phyloP scores from a whole-genome alignment of 768 basidiomycete species.

The Gloeopeniophorella convolvens region DNA sequence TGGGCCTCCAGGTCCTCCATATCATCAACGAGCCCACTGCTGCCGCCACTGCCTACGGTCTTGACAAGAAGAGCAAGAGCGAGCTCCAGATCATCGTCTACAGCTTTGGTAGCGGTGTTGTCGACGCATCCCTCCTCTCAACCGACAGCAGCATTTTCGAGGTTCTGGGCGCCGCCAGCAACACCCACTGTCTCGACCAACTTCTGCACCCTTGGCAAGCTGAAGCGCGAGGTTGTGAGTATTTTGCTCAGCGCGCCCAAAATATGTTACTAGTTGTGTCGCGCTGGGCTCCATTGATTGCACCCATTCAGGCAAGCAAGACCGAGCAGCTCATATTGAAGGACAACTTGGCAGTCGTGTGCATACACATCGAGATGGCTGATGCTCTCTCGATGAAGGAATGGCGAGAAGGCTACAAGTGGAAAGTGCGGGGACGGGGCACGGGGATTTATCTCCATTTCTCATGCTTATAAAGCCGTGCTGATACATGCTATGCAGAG shows the following conservation, averaged over 20 bases:
- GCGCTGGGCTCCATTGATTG: too few species aligned
- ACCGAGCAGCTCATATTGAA: conserved; percentile 86
- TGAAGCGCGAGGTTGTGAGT: conserved; percentile 37
- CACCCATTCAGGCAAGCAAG: conserved; percentile 71
- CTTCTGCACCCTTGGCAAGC: conserved; percentile 47
- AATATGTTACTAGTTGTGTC: too few species aligned
- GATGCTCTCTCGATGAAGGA: conserved; percentile 77
- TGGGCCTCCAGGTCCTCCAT: conserved; percentile 88
- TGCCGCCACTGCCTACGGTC: conserved; percentile 95
- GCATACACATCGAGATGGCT: conserved; percentile 80
- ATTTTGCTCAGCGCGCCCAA: too few species aligned
- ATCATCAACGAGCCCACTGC: conserved; percentile 98
- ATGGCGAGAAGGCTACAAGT: conserved; percentile 84
- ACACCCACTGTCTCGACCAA: conserved; percentile 49
- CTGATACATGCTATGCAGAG: too few species aligned
- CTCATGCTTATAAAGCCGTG: too few species aligned
- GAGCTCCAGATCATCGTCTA: conserved; percentile 97
- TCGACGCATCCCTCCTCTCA: conserved; percentile 91
- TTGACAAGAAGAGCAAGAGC: conserved; percentile 83
- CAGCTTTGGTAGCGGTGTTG: conserved; percentile 97
- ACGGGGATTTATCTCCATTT: too few species aligned
- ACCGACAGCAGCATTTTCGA: conserved; percentile 58
- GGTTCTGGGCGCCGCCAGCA: conserved; percentile 56
- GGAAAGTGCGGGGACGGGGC: conserved; percentile 77
- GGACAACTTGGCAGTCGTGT: conserved; percentile 67